These are phyloP conservation scores for Ceratobasidium sp. DNA, from an alignment of 1,284 basidiomycete species.

Conservation along the genomic window DNA sequence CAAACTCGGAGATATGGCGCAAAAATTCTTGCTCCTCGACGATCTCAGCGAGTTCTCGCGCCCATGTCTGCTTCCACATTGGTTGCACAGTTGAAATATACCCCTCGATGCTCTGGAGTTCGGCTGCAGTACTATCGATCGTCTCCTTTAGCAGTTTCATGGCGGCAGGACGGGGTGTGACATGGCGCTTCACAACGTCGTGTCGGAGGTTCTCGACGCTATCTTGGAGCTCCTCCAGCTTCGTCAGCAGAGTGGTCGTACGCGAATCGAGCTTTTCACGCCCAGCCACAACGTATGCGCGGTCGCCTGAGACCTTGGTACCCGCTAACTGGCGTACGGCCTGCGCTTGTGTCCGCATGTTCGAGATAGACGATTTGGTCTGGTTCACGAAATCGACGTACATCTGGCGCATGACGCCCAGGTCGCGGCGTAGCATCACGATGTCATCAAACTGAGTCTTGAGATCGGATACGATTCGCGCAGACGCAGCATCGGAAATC, in stretches of 20 bases:
- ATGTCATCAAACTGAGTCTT: conserved; percentile 95
- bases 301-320: conserved; percentile 84
- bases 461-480: conserved; percentile 79
- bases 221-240: conserved; percentile 94
- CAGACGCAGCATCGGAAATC: conserved; percentile 65
- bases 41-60: conserved; percentile 93
- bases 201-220: conserved; percentile 90
- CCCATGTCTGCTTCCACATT: conserved; percentile 99
- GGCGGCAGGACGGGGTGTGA: conserved; percentile 81
- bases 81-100: conserved; percentile 93
- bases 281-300: conserved; percentile 90
- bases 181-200: conserved; percentile 90
- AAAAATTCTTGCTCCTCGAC: conserved; percentile 97
- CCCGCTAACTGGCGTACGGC: conserved; percentile 87
- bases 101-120: conserved; percentile 81
- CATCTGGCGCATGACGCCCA: conserved; percentile 92
- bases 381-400: conserved; percentile 93
- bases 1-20: conserved; percentile 89
- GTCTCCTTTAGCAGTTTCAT: conserved; percentile 81
- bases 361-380: conserved; percentile 84
- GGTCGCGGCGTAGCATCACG: conserved; percentile 89
- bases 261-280: conserved; percentile 89
- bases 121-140: conserved; percentile 72
- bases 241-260: conserved; percentile 90
- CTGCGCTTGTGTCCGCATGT: conserved; percentile 83